phyloP scores from a whole-genome alignment of 169 alveolate genomes.

The Plasmodium inui region DNA sequence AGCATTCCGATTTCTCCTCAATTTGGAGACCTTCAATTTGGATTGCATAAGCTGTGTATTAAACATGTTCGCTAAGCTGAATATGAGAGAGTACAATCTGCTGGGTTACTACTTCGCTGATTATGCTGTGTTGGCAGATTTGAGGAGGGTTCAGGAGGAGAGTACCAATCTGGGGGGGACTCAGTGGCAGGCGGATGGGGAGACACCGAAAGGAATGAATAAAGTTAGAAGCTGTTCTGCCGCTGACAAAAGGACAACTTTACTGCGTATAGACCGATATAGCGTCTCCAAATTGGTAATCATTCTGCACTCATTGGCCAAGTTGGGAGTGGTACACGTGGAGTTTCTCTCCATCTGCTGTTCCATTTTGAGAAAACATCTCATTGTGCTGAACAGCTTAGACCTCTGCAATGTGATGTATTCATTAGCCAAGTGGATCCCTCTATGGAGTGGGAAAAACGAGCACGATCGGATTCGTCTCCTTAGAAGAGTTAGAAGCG shows the following conservation, averaged over 20 bases:
- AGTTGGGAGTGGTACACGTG: conserved; percentile 12
- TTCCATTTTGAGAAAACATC: conserved; percentile 8
- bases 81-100: conserved; percentile 16
- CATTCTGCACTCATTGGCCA: conserved; percentile 21
- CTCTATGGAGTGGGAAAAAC: not conserved
- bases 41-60: conserved; percentile 48
- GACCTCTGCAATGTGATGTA: conserved; percentile 51
- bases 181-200: not conserved
- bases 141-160: not conserved
- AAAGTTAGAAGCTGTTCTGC: not conserved
- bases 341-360: conserved; percentile 23
- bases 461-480: not conserved
- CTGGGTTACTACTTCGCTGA: conserved; percentile 47
- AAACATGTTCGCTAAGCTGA: conserved; percentile 40
- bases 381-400: conserved; percentile 16
- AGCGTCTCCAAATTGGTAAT: conserved; percentile 29
- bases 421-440: not conserved
- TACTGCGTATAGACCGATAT: not conserved
- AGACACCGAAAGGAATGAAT: not conserved
- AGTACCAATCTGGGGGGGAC: not conserved
- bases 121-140: conserved; percentile 3
- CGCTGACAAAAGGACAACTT: not conserved
- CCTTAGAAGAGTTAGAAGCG: not conserved
- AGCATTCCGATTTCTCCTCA: conserved; percentile 43
- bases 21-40: not conserved